A percentile compares a stretch with the other conserved stretches of the same genome.
phyloP scores from a whole-genome alignment of 768 basidiomycete genomes.

The Suillus subaureus region DNA sequence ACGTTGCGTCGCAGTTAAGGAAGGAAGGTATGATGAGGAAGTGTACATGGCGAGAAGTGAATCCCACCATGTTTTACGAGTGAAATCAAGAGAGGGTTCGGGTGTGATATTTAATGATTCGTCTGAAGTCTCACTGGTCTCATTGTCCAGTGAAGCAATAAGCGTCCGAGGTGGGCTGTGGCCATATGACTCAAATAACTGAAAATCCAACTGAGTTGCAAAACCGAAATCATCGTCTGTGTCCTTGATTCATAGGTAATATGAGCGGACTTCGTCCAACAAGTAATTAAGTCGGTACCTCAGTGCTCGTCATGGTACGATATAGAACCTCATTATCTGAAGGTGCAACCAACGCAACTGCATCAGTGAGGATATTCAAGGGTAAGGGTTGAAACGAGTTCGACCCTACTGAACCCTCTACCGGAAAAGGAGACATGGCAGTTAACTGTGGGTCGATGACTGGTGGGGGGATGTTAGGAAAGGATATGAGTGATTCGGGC shows the following conservation, averaged over 20 bases:
- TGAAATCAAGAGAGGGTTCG: slow-evolving; percentile 67
- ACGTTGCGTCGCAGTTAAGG: slow-evolving; percentile 45
- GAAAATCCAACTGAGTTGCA: slow-evolving; percentile 12
- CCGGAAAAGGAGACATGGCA: slow-evolving; percentile 20
- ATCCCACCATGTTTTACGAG: slow-evolving; percentile 82
- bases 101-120: slow-evolving; percentile 34
- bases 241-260: slow-evolving; percentile 26
- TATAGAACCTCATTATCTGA: slow-evolving; percentile 15
- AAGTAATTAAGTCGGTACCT: slow-evolving; percentile 33
- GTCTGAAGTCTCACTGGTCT: slow-evolving; percentile 17
- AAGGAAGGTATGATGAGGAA: slow-evolving; percentile 34
- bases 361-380: slow-evolving; percentile 11
- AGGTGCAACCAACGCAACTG: slow-evolving; percentile 14
- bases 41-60: slow-evolving; percentile 59
- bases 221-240: slow-evolving; percentile 10
- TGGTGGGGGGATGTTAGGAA: slow-evolving; percentile 14
- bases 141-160: slow-evolving; percentile 17
- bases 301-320: slow-evolving; percentile 23
- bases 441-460: slow-evolving; percentile 30
- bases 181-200: slow-evolving; percentile 1
- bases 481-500: slow-evolving; percentile 6
- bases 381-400: slow-evolving; percentile 9
- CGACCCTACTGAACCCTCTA: slow-evolving; percentile 5
- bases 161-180: slow-evolving; percentile 10
- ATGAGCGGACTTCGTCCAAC: slow-evolving; percentile 26